These are phyloP conservation scores for Mycena rosella DNA, from an alignment of 768 basidiomycete genomes.

Conservation along the genomic window DNA sequence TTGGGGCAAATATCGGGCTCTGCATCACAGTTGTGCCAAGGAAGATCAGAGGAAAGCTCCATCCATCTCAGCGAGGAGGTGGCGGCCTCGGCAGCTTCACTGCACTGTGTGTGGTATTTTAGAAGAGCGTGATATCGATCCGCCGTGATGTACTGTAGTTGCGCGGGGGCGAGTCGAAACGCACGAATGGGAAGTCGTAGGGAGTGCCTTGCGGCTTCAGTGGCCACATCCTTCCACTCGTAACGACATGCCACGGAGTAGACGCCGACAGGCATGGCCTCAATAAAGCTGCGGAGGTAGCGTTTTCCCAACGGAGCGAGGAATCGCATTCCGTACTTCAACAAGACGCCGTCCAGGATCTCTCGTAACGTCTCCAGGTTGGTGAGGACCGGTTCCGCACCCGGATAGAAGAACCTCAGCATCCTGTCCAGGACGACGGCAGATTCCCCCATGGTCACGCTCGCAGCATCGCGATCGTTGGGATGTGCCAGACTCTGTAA, in stretches of 20 bases:
- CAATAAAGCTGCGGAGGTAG: neutral
- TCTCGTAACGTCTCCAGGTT: neutral
- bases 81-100: neutral
- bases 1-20: neutral
- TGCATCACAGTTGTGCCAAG: neutral
- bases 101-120: neutral
- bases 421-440: neutral
- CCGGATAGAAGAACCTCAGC: constrained; percentile 8
- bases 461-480: neutral
- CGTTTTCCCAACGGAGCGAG: neutral
- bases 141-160: neutral
- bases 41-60: neutral
- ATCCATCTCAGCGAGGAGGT: neutral
- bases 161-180: neutral
- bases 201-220: neutral
- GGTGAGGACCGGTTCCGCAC: neutral
- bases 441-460: neutral
- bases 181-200: neutral
- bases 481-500: constrained; percentile 1
- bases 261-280: neutral
- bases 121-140: constrained; percentile 7
- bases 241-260: constrained; percentile 8
- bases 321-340: constrained; percentile 5
- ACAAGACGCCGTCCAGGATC: neutral
- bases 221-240: constrained; percentile 10